Conservation (phyloP, 768 basidiomycete genomes). For the Crepidotus variabilis region DNA sequence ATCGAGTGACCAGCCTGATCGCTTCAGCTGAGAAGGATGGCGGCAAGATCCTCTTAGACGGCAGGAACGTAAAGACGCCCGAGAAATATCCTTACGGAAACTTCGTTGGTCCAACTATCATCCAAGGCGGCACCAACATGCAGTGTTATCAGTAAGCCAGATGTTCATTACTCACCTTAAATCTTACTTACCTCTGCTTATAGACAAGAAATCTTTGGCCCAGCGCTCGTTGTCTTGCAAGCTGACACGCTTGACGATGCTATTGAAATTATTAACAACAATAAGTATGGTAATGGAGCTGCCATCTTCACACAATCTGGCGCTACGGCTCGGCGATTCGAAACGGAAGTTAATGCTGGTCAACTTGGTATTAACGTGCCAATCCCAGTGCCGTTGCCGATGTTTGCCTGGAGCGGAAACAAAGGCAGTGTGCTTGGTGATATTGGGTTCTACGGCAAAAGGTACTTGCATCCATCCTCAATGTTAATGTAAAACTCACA, state of each 20-base stretch:
- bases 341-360: constrained; percentile 82
- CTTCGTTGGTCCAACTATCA: constrained; percentile 90
- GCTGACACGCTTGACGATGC: constrained; percentile 89
- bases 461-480: constrained; percentile 36
- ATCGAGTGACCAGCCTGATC: constrained; percentile 73
- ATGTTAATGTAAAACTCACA: not conserved
- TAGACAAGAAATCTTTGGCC: constrained; percentile 95
- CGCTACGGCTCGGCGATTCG: constrained; percentile 92
- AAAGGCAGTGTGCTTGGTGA: constrained; percentile 85
- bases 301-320: constrained; percentile 97
- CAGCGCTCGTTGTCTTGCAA: constrained; percentile 73
- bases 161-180: constrained; percentile 1
- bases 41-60: constrained; percentile 84
- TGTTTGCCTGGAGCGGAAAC: constrained; percentile 98
- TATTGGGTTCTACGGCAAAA: constrained; percentile 88
- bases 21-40: constrained; percentile 74
- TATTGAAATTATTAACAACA: constrained; percentile 83
- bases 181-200: not conserved
- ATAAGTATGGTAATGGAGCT: constrained; percentile 90
- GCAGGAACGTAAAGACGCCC: constrained; percentile 62
- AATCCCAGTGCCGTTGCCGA: constrained; percentile 86
- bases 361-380: constrained; percentile 94
- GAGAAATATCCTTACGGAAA: constrained; percentile 80
- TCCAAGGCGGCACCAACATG: constrained; percentile 83
- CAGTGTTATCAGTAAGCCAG: constrained; percentile 73